Evolutionary conservation across 2,329 filamentous ascomycete genomes (phyloP), one percentile per base, ranked within the genome.

Genomic region (Aspergillus texensis): DNA sequence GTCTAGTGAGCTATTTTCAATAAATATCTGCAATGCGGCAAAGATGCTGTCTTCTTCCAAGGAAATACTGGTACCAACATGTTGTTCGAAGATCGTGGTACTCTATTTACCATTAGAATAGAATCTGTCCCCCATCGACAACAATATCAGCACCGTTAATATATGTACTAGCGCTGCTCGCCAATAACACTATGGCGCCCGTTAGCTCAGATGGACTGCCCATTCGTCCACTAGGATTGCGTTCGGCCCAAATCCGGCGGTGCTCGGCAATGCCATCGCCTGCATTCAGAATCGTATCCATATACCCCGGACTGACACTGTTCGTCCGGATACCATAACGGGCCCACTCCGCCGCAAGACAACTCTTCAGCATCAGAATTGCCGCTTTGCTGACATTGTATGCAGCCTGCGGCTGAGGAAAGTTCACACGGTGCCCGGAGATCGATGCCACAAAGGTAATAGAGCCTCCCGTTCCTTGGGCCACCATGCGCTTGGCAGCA

Each of bases 371-470:
- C 57, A 86, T 84, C 34, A 90, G 69, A 1, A 93, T 75, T 0
- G 86, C 89, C 0, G 89, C 86, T 75, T 94, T 94, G 66, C 84
- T 87, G 1, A 88, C 87, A 67, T 94, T 93, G 72, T 94, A 93
- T 0, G 87, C 85, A 0, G 81, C 82, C 71, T 93, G 91, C 0
- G 90, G 89, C 71, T 92, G 90, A 0, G 90, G 90, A 70, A 82
- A 92, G 70, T 92, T 92, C 61, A 90, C 89, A 2, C 83, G 74
- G 66, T 92, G 89, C 0, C 83, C 90, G 1, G 87, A 90, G 55
- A 92, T 90, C 12, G 85, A 89, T 0, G 90, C 88, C 0, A 87
- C 87, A 63, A 93, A 84, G 1, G 89, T 60, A 21, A 70, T 68
- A 1, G 62, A 65, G 6, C 61, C 61, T 0, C 61, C 61, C 2